Evolutionary conservation across 1,284 basidiomycete species (phyloP).

Genomic region (Phellinidium pouzarii): DNA sequence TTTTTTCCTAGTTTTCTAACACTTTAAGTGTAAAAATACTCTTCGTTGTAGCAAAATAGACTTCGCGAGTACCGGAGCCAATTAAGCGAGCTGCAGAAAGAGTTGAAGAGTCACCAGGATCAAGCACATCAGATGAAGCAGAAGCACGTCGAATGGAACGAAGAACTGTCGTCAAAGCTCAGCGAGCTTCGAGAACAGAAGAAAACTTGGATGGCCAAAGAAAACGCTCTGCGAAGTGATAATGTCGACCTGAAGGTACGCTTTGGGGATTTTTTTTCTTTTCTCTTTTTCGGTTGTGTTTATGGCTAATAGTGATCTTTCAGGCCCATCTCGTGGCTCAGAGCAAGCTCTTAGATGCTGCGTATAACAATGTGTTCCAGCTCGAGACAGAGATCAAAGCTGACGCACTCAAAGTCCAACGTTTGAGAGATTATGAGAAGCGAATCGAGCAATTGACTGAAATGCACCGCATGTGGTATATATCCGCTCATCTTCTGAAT

Average conservation of each 20-base stretch:
- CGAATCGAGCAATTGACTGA: slow-evolving; percentile 67
- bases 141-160: slow-evolving; percentile 68
- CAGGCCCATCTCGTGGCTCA: slow-evolving; percentile 66
- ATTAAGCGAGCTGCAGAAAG: slow-evolving; percentile 53
- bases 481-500: slow-evolving; percentile 1
- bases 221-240: slow-evolving; percentile 52
- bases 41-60: slow-evolving; percentile 58
- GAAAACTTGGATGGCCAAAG: slow-evolving; percentile 56
- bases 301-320: background rate
- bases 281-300: background rate
- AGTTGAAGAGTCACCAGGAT: slow-evolving; percentile 57
- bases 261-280: background rate
- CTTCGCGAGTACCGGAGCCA: slow-evolving; percentile 63
- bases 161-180: slow-evolving; percentile 59
- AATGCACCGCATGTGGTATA: slow-evolving; percentile 65
- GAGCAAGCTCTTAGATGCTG: slow-evolving; percentile 55
- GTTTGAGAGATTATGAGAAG: slow-evolving; percentile 63
- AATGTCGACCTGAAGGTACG: slow-evolving; percentile 58
- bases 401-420: slow-evolving; percentile 65
- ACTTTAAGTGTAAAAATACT: background rate
- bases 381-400: slow-evolving; percentile 63
- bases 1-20: background rate
- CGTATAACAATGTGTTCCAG: slow-evolving; percentile 50
- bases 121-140: slow-evolving; percentile 57
- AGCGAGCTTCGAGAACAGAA: slow-evolving; percentile 62